Base-by-base conservation (phyloP, 768 basidiomycete species). In the Holtermannia corniformis region DNA sequence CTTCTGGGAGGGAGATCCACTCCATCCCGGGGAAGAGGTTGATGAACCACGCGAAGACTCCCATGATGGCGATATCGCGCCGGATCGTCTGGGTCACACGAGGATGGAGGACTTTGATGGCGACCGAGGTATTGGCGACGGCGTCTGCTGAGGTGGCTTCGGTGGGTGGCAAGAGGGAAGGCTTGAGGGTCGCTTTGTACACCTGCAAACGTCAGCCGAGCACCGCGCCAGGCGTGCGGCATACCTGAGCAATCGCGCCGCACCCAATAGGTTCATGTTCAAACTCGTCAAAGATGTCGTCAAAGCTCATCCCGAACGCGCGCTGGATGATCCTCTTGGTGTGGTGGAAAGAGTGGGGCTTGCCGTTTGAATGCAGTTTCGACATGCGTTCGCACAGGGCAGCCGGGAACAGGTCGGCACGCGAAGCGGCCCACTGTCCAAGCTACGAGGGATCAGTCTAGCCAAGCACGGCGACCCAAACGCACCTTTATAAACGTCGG, bases 371-470 rank as follows among this genome's bases (percentile, higher is more conserved):
- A 70, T 99, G 95, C 19, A 96, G 77, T 44, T 82, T 79, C 26
- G 87, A 87, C 60, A 99, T 77, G 53, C 80, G 79, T 50, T 86
- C 80, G 72, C 95, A 99, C 19, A 99, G 81, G 12, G 81, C 71
- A 20, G 82, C 76, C 2, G 95, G 89, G 74, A 99, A 97, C 2
- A 99, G 77, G 72, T 99, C 95, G 40, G 84, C 86, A 28, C 95
- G 81, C 14, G 92, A 91, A 13, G 86, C 95, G 5, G 95, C 95
- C 95, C 95, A 99, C 79, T 99, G 95, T 3, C 90, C 86, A 51
- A 99, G 79, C 90, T 92, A 68, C 20, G 46, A n/a, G n/a, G n/a
- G n/a, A 21, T 42, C 21, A 47, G 26, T 20, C 26, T 14, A 7
- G 16, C 16, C 32, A 7, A 7, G 7, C 32, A 37, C 32, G 32